A percentile compares a stretch with the other conserved stretches of the same genome.
Evolutionary conservation across 129 eudicot genomes (phyloP).

Genomic region (Mikania micrantha): DNA sequence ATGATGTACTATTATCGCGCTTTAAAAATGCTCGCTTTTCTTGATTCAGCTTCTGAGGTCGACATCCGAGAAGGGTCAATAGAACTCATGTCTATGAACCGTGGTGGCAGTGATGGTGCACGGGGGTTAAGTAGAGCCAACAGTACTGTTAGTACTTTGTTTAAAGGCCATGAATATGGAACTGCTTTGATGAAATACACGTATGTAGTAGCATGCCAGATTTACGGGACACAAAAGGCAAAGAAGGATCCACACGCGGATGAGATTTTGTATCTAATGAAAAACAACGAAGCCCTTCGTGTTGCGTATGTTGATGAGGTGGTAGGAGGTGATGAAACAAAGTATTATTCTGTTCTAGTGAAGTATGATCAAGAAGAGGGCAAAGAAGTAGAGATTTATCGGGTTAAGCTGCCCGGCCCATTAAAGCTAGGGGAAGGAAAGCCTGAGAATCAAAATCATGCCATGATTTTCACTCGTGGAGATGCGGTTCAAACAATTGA

Average conservation of each 20-base stretch:
- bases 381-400: conserved; percentile 83
- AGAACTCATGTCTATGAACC: conserved; percentile 55
- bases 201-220: conserved; percentile 91
- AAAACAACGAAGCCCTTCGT: conserved; percentile 81
- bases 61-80: conserved; percentile 69
- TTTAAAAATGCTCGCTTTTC: conserved; percentile 85
- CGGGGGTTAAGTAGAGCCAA: conserved; percentile 57
- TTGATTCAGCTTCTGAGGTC: conserved; percentile 88
- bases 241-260: conserved; percentile 86
- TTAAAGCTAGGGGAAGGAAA: conserved; percentile 94
- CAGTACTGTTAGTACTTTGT: conserved; percentile 56
- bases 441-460: conserved; percentile 92
- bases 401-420: conserved; percentile 88
- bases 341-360: conserved; percentile 81
- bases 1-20: conserved; percentile 99
- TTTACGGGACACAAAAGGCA: conserved; percentile 83
- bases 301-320: conserved; percentile 97
- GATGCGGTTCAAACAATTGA: conserved; percentile 95
- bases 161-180: conserved; percentile 70
- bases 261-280: conserved; percentile 74
- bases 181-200: conserved; percentile 87
- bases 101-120: conserved; percentile 31
- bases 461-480: conserved; percentile 84
- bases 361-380: conserved; percentile 72
- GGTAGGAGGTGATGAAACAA: conserved; percentile 32